These are phyloP conservation scores for Auriscalpium microsporum DNA, from an alignment of 768 basidiomycete species.

Conservation along the genomic window DNA sequence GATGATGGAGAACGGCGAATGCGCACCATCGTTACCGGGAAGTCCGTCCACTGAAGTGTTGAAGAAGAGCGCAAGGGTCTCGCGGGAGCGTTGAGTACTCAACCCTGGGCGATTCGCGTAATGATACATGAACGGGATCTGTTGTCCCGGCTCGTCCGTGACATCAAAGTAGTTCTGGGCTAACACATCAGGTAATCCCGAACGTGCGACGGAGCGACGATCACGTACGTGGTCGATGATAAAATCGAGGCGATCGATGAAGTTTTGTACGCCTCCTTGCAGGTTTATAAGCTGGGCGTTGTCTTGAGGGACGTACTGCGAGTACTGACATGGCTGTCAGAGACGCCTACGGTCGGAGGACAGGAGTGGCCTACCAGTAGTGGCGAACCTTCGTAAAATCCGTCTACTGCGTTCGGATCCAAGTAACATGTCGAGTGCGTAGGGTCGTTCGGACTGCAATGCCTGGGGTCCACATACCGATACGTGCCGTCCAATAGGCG, in stretches of 20 bases:
- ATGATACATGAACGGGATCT: constrained; percentile 66
- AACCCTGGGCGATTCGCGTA: constrained; percentile 53
- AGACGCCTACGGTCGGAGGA: neutral
- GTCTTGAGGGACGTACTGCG: constrained; percentile 57
- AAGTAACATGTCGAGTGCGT: constrained; percentile 49
- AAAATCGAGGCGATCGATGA: constrained; percentile 47
- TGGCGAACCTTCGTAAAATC: constrained; percentile 60
- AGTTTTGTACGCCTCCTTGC: constrained; percentile 48
- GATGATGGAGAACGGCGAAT: neutral
- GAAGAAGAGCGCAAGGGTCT: constrained; percentile 47
- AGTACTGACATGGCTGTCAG: neutral
- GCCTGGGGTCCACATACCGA: constrained; percentile 57
- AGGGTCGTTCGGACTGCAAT: constrained; percentile 59
- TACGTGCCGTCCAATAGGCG: constrained; percentile 50
- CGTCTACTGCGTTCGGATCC: constrained; percentile 45
- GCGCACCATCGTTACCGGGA: constrained; percentile 59
- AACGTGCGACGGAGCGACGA: neutral
- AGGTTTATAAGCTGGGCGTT: constrained; percentile 52
- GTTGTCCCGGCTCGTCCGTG: constrained; percentile 58
- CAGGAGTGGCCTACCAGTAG: constrained; percentile 37
- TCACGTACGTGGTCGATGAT: constrained; percentile 42
- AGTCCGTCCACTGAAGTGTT: constrained; percentile 49
- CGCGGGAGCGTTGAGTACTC: constrained; percentile 47
- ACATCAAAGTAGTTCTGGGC: constrained; percentile 49
- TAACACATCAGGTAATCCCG: neutral